A percentile compares a stretch with the other conserved stretches of the same genome.
Evolutionary conservation across 2,329 filamentous ascomycete genomes (phyloP).

Genomic region (Botryotinia convoluta): DNA sequence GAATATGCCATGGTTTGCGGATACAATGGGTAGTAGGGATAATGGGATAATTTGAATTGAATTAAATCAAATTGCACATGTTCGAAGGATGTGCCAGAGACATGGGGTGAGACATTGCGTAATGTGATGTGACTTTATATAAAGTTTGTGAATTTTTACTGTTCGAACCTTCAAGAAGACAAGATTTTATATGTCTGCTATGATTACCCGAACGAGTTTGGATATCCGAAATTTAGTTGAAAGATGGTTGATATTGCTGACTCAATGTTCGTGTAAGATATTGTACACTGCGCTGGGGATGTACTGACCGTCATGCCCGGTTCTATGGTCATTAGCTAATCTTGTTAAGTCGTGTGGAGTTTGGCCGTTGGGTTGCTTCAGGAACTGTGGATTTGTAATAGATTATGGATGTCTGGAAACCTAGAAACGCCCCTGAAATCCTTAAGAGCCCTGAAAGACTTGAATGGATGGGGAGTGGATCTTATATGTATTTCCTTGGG

Average conservation of each 20-base stretch:
- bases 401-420: not conserved
- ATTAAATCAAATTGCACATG: not conserved
- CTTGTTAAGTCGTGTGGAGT: not conserved
- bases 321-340: not conserved
- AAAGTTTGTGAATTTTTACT: not conserved
- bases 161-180: not conserved
- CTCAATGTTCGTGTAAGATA: not conserved
- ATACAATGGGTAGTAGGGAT: not conserved
- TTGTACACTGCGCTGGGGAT: not conserved
- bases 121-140: not conserved
- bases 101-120: not conserved
- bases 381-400: not conserved
- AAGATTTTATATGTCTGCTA: not conserved
- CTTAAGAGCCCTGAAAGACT: not conserved
- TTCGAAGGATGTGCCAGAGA: not conserved
- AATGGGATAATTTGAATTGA: not conserved
- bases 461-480: not conserved
- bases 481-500: not conserved
- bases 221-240: not conserved
- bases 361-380: not conserved
- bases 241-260: not conserved
- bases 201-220: not conserved
- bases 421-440: not conserved
- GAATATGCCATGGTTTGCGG: constrained; percentile 1
- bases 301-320: not conserved